These are phyloP conservation scores for Lachancea waltii DNA, from an alignment of 805 yeast species.

Conservation along the genomic window DNA sequence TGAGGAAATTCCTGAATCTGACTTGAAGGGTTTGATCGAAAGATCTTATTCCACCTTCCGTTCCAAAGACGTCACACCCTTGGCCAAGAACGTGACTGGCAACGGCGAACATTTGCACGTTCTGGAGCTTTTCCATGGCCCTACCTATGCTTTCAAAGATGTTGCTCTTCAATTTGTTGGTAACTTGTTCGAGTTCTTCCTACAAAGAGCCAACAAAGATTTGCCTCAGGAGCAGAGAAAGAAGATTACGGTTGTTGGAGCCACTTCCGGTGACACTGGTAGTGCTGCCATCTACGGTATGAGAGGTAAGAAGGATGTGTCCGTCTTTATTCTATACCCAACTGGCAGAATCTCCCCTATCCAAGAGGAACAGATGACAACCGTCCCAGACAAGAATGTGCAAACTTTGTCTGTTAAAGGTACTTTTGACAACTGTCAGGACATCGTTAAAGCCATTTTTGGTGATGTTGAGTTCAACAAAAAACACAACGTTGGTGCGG, in stretches of 20 bases:
- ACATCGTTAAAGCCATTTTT: conserved; percentile 86
- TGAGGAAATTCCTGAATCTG: conserved; percentile 67
- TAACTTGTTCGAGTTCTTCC: conserved; percentile 88
- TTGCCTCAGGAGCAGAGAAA: conserved; percentile 56
- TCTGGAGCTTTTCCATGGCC: conserved; percentile 95
- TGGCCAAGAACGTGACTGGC: conserved; percentile 51
- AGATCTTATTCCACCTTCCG: conserved; percentile 90
- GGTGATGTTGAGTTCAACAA: conserved; percentile 84
- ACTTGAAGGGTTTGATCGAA: conserved; percentile 53
- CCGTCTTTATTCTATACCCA: conserved; percentile 93
- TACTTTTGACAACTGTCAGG: conserved; percentile 98
- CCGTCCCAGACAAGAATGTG: conserved; percentile 86
- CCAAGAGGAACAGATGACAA: conserved; percentile 98
- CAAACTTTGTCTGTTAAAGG: conserved; percentile 94
- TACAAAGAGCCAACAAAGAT: conserved; percentile 62
- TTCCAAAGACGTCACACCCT: conserved; percentile 81
- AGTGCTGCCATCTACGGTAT: conserved; percentile 98
- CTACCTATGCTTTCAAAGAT: conserved; percentile 98
- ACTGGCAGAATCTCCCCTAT: conserved; percentile 96
- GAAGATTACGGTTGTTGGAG: conserved; percentile 93
- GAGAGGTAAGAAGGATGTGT: conserved; percentile 95
- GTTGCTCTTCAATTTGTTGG: conserved; percentile 98
- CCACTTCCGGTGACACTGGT: conserved; percentile 98
- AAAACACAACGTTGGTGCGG: conserved; percentile 93
- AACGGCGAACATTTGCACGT: conserved; percentile 56